Evolutionary conservation across 2,329 filamentous ascomycete species (phyloP).

Genomic region (Penicillium griseofulvum): DNA sequence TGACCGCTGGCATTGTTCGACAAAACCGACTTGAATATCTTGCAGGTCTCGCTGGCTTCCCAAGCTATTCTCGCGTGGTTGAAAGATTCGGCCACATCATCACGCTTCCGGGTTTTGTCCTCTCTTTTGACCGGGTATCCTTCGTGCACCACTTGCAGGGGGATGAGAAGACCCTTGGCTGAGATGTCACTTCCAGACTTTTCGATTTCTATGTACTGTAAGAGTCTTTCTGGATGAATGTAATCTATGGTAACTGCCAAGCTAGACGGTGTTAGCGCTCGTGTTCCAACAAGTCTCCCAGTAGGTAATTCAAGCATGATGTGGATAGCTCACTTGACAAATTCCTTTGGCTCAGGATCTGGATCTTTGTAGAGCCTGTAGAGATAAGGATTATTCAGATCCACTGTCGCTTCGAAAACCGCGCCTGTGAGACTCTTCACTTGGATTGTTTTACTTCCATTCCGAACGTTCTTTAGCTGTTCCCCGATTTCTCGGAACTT

Average conservation of each 20-base stretch:
- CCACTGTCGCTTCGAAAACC: background rate
- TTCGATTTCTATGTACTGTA: too few species aligned
- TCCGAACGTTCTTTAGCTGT: constrained; percentile 4
- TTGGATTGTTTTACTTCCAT: too few species aligned
- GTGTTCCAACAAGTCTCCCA: background rate
- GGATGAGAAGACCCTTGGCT: too few species aligned
- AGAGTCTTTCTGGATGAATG: background rate
- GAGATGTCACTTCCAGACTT: too few species aligned
- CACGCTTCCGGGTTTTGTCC: too few species aligned
- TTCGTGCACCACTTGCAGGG: background rate
- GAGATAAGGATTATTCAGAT: too few species aligned
- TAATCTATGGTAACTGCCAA: background rate
- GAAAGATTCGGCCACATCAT: too few species aligned
- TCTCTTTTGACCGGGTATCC: too few species aligned
- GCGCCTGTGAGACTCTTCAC: constrained; percentile 1
- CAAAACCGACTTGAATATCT: constrained; percentile 5
- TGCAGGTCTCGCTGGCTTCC: too few species aligned
- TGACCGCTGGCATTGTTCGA: too few species aligned
- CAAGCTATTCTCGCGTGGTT: too few species aligned
- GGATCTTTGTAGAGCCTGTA: too few species aligned
- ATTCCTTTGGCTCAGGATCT: background rate
- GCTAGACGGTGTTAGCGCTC: background rate
- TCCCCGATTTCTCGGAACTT: constrained; percentile 4
- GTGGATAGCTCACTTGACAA: background rate
- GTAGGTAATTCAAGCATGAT: background rate